Percentiles rank a stretch among this genome's conserved stretches.
Evolutionary conservation across 148 eudicot genomes (phyloP).

Genomic region (Camellia sinensis): DNA sequence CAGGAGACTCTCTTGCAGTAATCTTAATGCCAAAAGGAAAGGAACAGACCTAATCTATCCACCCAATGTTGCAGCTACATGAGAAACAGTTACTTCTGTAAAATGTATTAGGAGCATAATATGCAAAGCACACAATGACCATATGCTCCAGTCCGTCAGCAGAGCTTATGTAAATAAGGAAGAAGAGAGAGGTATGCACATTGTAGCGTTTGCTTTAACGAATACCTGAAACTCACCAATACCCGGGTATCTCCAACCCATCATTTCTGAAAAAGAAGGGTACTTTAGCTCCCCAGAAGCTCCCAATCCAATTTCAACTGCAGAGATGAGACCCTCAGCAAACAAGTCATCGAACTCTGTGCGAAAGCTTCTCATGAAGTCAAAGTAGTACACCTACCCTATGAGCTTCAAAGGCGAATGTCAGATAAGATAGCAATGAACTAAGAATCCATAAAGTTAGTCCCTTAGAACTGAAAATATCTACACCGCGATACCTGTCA

Average conservation of each 20-base stretch:
- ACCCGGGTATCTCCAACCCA: slow-evolving; percentile 77
- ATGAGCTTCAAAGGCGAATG: too few relatives aligned
- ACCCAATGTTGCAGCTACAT: not conserved
- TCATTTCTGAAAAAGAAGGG: slow-evolving; percentile 57
- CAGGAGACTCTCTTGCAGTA: not conserved
- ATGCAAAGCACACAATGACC: not conserved
- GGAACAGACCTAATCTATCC: not conserved
- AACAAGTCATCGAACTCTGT: slow-evolving; percentile 59
- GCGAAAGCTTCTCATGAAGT: slow-evolving; percentile 82
- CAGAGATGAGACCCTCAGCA: slow-evolving; percentile 46
- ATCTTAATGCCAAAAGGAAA: not conserved
- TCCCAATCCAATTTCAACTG: slow-evolving; percentile 66
- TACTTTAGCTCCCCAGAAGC: slow-evolving; percentile 64
- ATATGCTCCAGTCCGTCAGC: not conserved
- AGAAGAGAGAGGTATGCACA: not conserved
- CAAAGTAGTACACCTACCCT: too few relatives aligned
- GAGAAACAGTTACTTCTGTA: slow-evolving; percentile 1
- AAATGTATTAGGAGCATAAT: not conserved
- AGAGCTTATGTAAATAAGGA: not conserved
- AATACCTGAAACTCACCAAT: slow-evolving; percentile 86
- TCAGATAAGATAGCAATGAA: not conserved
- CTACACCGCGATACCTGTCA: slow-evolving; percentile 1
- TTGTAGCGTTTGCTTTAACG: slow-evolving; percentile 22
- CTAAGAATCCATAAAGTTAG: not conserved
- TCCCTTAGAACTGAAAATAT: not conserved